Evolutionary conservation across 164 flowering plant genomes (phyloP).

Genomic region (Buxus sempervirens): DNA sequence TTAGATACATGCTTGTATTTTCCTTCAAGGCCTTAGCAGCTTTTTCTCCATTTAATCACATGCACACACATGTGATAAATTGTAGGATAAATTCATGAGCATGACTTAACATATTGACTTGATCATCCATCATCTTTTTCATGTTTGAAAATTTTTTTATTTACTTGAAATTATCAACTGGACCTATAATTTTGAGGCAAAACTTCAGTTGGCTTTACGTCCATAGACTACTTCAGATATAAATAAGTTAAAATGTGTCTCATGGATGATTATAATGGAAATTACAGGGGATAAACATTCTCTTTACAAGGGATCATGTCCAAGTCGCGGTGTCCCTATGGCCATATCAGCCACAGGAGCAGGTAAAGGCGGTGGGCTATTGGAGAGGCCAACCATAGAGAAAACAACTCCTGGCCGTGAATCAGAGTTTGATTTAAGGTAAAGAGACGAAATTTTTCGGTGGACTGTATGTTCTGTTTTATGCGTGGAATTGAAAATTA

Average conservation of each 20-base stretch:
- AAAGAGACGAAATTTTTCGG: not conserved
- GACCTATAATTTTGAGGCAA: not conserved
- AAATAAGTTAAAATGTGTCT: slow-evolving; percentile 2
- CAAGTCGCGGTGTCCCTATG: slow-evolving; percentile 32
- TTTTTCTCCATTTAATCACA: not conserved
- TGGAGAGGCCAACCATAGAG: slow-evolving; percentile 64
- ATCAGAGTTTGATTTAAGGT: slow-evolving; percentile 69
- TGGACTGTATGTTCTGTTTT: not conserved
- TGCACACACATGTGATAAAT: not conserved
- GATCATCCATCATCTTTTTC: not conserved
- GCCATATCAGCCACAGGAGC: slow-evolving; percentile 40
- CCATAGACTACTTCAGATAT: not conserved
- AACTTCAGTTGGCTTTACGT: not conserved
- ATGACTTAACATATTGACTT: not conserved
- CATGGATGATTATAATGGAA: slow-evolving; percentile 11
- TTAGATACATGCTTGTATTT: not conserved
- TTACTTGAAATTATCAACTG: not conserved
- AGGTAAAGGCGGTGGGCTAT: slow-evolving; percentile 62
- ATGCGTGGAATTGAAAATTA: not conserved
- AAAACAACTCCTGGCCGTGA: slow-evolving; percentile 63
- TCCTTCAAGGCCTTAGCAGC: not conserved
- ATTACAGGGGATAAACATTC: slow-evolving; percentile 45
- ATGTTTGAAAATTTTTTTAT: not conserved
- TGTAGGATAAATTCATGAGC: not conserved
- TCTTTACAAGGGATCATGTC: slow-evolving; percentile 35